Evolutionary conservation across 2,329 filamentous ascomycete species (phyloP), one percentile per base, ranked within the genome.

Genomic region (Colletotrichum sp.): DNA sequence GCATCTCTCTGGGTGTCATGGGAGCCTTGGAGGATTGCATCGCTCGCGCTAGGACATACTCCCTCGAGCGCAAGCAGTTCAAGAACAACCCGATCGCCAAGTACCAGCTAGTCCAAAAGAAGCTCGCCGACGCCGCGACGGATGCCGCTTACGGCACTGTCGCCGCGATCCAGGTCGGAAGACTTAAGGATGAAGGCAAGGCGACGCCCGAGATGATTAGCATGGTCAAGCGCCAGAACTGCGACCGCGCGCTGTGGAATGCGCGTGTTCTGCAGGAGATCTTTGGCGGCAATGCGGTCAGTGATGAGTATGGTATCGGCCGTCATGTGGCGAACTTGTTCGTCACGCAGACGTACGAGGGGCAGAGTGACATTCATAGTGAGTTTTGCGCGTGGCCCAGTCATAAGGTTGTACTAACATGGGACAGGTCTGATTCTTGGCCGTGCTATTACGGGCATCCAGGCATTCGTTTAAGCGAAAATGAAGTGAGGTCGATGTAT

Each of bases 31-130:
- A 99, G 85, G 97, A 99, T 84, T 97, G 95, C 83, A 92, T 99
- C 77, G 88, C 89, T 21, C 91, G 96, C 66, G 92, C 97, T 5
- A 90, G 96, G 77, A 92, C 92, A 14, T 99, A 99, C 83, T 92
- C 96, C n/a, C 87, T 99, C 66, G 96, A 98, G 84, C 90, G 97
- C 78, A 96, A 94, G 86, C 97, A 99, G 85, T 99, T 99, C 91
- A 98, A 97, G 87, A 92, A 93, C 65, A 98, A 98, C 84, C 96
- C 96, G 0, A 89, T 99, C 69, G 97, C 96, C 55, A 97, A 95
- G 84, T 99, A 99, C 83, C 97, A 99, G 87, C 92, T 99, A 16
- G 91, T 99, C 68, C 97, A 99, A 89, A 98, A 98, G 91, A 99
- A 99, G 88, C 89, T 99, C 77, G 94, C 96, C 1, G 97, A 99